Evolutionary conservation across 2,329 filamentous ascomycete genomes (phyloP).

Genomic region (Sarocladium brachiariae): DNA sequence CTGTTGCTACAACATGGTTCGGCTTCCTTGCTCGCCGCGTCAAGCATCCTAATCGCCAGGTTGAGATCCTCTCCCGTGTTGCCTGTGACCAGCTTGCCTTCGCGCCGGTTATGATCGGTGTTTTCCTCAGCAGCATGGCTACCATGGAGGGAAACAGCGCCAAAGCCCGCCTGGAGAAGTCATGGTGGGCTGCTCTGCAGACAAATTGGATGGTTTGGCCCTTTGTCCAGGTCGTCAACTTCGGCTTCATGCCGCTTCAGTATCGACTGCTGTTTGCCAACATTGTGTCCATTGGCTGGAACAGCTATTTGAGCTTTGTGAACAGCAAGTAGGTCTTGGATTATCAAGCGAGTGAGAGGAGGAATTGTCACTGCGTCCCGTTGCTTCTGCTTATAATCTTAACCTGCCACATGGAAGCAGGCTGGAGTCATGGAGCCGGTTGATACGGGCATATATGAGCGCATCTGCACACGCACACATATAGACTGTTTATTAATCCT

Average conservation of each 20-base stretch:
- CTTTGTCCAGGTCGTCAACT: constrained; percentile 76
- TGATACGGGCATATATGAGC: constrained; percentile 6
- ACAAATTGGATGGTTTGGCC: constrained; percentile 91
- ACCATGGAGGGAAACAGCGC: constrained; percentile 61
- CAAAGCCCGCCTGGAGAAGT: constrained; percentile 62
- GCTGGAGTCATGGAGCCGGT: constrained; percentile 6
- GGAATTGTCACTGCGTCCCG: neutral
- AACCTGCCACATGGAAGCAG: neutral
- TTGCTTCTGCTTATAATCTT: constrained; percentile 1
- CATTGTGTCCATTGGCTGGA: constrained; percentile 63
- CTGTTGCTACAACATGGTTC: constrained; percentile 83
- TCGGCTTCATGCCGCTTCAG: constrained; percentile 77
- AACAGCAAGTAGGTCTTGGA: constrained; percentile 37
- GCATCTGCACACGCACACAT: constrained; percentile 7
- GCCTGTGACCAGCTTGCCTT: constrained; percentile 75
- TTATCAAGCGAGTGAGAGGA: neutral
- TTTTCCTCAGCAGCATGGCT: constrained; percentile 82
- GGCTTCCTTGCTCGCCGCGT: constrained; percentile 67
- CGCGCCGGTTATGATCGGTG: constrained; percentile 72
- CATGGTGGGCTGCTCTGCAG: constrained; percentile 64
- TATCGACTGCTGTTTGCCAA: constrained; percentile 84
- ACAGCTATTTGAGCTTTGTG: constrained; percentile 56
- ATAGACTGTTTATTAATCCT: constrained; percentile 5
- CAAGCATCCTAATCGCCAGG: constrained; percentile 57
- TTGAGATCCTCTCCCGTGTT: constrained; percentile 71